Evolutionary conservation across 352 stramenopile species (phyloP), one percentile per base, ranked within the genome.

Genomic region (Phytophthora brassicae): DNA sequence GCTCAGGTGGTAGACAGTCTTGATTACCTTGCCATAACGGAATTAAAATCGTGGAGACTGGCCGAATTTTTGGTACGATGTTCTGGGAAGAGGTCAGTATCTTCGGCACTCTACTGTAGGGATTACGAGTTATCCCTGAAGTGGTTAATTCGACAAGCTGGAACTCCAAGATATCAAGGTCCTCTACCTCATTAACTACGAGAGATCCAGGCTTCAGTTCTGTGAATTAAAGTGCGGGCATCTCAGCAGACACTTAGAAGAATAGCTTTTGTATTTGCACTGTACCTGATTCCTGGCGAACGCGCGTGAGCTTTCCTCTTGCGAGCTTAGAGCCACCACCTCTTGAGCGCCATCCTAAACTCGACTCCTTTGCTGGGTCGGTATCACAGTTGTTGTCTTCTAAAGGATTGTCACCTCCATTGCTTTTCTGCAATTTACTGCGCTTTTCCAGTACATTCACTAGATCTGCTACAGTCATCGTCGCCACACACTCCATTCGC

Each of bases 81-180:
- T 60, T 61, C 26, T 35, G 39, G 17, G 33, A 20, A 33, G 20
- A 19, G 22, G 35, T 52, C 19, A 54, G 19, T 11, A 45, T 49
- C 12, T 39, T 45, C 3, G 46, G 31, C n/a, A 45, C 56, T 36
- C 50, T 52, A 13, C 26, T 29, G 13, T 23, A 22, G 8, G 45
- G 47, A 17, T 60, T 33, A 31, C 44, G n/a, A 39, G 35, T 52
- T 53, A 51, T 57, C 4, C 50, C n/a, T 16, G 26, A 36, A 28
- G 24, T n/a, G 12, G 42, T 35, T 4, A 33, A 31, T 53, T 20
- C 47, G 41, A 23, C 23, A 38, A 61, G 12, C 11, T 66, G 55
- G 26, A 73, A 64, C 29, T 81, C 72, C 6, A 81, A 38, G 33
- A 81, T 77, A 13, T 81, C 72, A 26, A 77, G 42, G 20, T 75